These are phyloP conservation scores for Solanum bukasovii DNA, from an alignment of 257 asterid species.

Conservation along the genomic window DNA sequence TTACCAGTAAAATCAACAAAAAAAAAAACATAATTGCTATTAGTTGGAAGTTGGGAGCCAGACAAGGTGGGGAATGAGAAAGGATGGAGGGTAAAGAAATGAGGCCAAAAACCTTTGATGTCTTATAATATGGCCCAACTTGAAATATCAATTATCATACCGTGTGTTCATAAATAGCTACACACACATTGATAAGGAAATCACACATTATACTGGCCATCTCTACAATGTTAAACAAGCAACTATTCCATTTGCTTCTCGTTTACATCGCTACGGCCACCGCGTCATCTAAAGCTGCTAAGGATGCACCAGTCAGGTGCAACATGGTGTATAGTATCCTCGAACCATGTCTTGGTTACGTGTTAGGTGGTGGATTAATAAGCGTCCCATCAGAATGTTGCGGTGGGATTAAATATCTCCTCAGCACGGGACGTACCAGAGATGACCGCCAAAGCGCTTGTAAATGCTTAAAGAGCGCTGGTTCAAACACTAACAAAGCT, in stretches of 20 bases:
- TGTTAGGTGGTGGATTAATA: background rate
- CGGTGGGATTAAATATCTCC: background rate
- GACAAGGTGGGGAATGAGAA: background rate
- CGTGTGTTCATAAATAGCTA: background rate
- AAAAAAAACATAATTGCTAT: no score
- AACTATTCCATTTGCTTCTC: background rate
- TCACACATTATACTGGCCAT: background rate
- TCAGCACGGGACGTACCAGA: background rate
- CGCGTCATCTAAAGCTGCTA: background rate
- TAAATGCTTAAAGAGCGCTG: background rate
- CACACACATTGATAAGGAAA: background rate
- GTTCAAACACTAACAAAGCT: background rate
- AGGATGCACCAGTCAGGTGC: background rate
- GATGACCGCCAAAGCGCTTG: slow-evolving; percentile 3
- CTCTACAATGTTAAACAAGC: background rate
- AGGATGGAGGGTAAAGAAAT: background rate
- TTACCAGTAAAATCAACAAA: no score
- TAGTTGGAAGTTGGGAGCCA: no score
- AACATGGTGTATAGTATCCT: background rate
- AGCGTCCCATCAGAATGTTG: background rate
- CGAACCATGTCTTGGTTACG: background rate
- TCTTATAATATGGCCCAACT: background rate
- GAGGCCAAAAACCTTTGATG: background rate
- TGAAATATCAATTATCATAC: background rate
- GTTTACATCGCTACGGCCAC: background rate